Evolutionary conservation across 2,329 filamentous ascomycete genomes (phyloP), one percentile per base, ranked within the genome.

Genomic region (Trichoderma guizhouense): DNA sequence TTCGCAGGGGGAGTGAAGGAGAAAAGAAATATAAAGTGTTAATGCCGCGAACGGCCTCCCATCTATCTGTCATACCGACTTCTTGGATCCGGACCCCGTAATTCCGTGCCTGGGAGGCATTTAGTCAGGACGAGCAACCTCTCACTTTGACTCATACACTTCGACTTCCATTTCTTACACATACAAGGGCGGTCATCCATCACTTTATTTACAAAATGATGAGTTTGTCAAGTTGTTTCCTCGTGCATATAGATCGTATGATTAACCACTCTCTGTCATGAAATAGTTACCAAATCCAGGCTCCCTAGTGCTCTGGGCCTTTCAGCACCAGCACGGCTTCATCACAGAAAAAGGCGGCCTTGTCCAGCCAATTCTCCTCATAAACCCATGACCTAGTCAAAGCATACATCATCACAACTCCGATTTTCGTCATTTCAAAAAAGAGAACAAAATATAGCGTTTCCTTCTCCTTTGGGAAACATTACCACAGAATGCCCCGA

Each of bases 391-490:
- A 47, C 39, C 39, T 57, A 67, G 26, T 62, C 55, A 67, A 51
- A 51, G 30, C 63, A 62, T 47, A 65, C 39, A 66, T 67, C 72
- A 67, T 71, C 61, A 62, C 72, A 74, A 62, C 60, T 63, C 61
- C 62, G 61, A 58, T 58, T 60, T 60, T 60, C 63, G 30, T 67
- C 60, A 39, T 30, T 72, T 70, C 57, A 24, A 53, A 24, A 24
- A 67, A 39, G 39, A 14, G 28, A 36, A 57, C 7, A 28, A 53
- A 34, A 66, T 36, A 30, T 30, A 57, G 11, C n/a, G 15, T 61
- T 28, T 39, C 53, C 30, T 28, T 70, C 32, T 55, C 65, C 30
- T 21, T 32, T n/a, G 21, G 39, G 30, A 69, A 51, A 61, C 21
- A 36, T 39, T 26, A 14, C 39, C 53, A 43, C 14, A 34, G 36